Base-by-base conservation (phyloP, 306 rosid species). In the Vigna unguiculata region DNA sequence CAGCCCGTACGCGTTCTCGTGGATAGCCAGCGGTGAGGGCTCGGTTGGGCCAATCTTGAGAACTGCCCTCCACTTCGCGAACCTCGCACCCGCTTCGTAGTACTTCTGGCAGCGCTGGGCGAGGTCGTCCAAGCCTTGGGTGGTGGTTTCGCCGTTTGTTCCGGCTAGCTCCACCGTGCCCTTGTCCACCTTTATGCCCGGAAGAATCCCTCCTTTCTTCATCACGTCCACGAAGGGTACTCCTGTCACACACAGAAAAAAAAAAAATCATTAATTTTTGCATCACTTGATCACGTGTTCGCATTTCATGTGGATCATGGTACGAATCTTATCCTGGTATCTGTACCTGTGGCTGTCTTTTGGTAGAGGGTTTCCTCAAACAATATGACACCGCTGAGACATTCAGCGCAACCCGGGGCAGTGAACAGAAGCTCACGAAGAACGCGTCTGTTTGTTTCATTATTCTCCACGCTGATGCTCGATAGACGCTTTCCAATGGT, bases 321-420 rank as follows among this genome's bases (percentile, higher is more conserved):
- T 32, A 32, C 1, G 36, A 32, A 28, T 28, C 32, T 4, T 28
- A 28, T 28, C 32, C 5, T 28, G 32, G 36, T 32, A 32, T 32
- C 7, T 4, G 40, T 34, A 34, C 98, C 98, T 11, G 83, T 79
- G 16, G 92, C 91, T 13, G 97, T 87, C 55, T 81, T 88, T 55
- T 95, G 99, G 62, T 95, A 95, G 6, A 92, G 87, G 59, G 99
- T 95, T 78, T 95, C 99, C 82, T 95, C 99, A 36, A 83, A 95
- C 60, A 95, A 81, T 77, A 95, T 95, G 10, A 88, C 96, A 65
- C 99, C 99, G 57, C 97, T 92, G 22, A 95, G 93, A 77, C 67
- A 81, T n/a, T 82, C 85, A 17, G 87, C 79, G 8, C 85, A 96
- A 20, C 93, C 96, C 0, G 99, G 98, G 12, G 98, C 74, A 4